Evolutionary conservation across 805 yeast genomes (phyloP).

Genomic region (Vanderwaltozyma polyspora): DNA sequence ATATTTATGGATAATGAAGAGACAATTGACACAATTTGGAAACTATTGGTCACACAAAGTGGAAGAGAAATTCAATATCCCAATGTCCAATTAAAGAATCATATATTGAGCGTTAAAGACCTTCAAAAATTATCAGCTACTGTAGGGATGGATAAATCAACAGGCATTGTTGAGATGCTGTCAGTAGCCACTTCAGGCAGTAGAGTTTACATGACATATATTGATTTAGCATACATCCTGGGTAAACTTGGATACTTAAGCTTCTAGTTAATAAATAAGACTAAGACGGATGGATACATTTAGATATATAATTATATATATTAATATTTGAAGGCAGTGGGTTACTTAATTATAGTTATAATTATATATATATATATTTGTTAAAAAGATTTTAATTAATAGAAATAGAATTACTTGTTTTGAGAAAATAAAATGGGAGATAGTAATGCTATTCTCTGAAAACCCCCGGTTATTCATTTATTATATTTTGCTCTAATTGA

Average conservation of each 20-base stretch:
- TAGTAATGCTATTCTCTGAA: too few species aligned
- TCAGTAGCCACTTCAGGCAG: constrained; percentile 32
- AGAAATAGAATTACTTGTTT: too few species aligned
- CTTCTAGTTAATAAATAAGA: constrained; percentile 12
- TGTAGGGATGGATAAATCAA: constrained; percentile 25
- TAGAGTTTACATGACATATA: constrained; percentile 29
- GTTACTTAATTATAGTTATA: too few species aligned
- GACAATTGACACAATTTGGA: constrained; percentile 33
- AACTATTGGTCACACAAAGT: constrained; percentile 21
- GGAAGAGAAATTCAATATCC: constrained; percentile 17
- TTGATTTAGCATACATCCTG: constrained; percentile 38
- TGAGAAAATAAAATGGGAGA: too few species aligned
- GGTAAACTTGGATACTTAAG: constrained; percentile 38
- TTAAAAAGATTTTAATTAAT: too few species aligned
- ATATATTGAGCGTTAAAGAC: constrained; percentile 29
- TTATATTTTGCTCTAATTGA: too few species aligned
- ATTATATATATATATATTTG: too few species aligned
- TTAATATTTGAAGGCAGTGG: too few species aligned
- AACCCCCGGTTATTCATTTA: too few species aligned
- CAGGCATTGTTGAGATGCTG: constrained; percentile 35
- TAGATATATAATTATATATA: too few species aligned
- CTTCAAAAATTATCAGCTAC: constrained; percentile 25
- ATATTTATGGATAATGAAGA: constrained; percentile 30
- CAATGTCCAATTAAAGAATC: constrained; percentile 11
- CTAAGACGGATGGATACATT: too few species aligned